Evolutionary conservation across 768 basidiomycete genomes (phyloP), one percentile per base, ranked within the genome.

Genomic region (Kwoniella dejecticola): DNA sequence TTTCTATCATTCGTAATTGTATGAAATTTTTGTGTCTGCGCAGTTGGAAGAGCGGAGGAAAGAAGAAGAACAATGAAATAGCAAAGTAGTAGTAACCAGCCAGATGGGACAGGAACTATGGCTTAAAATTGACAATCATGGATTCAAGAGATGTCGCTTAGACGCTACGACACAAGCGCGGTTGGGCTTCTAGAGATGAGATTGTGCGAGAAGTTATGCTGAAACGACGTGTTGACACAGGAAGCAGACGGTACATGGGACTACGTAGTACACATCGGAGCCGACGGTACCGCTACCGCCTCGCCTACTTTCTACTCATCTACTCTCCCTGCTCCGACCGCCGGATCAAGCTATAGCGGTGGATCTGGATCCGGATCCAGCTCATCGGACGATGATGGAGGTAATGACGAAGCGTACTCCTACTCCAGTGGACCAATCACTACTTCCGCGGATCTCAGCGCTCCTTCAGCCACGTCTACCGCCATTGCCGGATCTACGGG

Each of bases 191-290:
- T n/a, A n/a, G n/a, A n/a, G n/a, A n/a, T n/a, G n/a, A n/a, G n/a
- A n/a, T n/a, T n/a, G n/a, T n/a, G n/a, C n/a, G n/a, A n/a, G n/a
- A n/a, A n/a, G n/a, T n/a, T n/a, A n/a, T n/a, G n/a, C n/a, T n/a
- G n/a, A n/a, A n/a, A n/a, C n/a, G n/a, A n/a, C n/a, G n/a, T n/a
- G n/a, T n/a, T n/a, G n/a, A 8, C 23, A 13, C 46, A 77, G 76
- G 72, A 72, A 57, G 62, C 77, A 29, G 77, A 79, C 45, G 77
- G 77, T 40, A 56, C 66, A 13, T 79, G 77, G 77, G 76, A 79
- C 47, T 79, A 79, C 46, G 71, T 79, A 15, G 67, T 77, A 17
- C 63, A 71, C 17, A 62, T 79, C 17, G 77, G 77, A 24, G 26
- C 57, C 13, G 77, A 79, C 62, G 77, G 77, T 2, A 76, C 72